Base-by-base conservation (phyloP, 2,329 filamentous ascomycete species). In the Exophiala oligosperma region DNA sequence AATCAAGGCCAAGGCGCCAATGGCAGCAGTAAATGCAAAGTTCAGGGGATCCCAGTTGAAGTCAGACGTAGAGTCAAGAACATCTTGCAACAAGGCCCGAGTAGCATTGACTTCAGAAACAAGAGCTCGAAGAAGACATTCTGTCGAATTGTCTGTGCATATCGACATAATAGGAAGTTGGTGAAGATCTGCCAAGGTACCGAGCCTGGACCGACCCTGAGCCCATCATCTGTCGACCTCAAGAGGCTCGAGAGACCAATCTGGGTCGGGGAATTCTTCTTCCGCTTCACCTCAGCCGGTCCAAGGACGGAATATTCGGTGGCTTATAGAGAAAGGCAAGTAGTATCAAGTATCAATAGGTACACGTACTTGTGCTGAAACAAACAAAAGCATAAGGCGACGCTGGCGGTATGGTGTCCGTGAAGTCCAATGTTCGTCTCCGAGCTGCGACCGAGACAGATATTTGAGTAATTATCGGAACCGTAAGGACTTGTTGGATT, bases 31-130 rank as follows among this genome's bases (percentile, higher is more conserved):
- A 21, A 56, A 43, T n/a, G 37, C 58, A 46, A 63, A 61, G 21
- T 57, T 61, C 23, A 58, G 32, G 29, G 58, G 54, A 41, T 58
- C 50, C 58, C 54, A 61, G 38, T 58, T 61, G 51, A 53, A 53
- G 8, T 28, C 11, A n/a, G 37, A 44, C 23, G 51, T 44, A 7
- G 51, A n/a, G 21, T 53, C 51, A 40, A 53, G 37, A 21, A 53
- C 11, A 7, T 53, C 51, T 21, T 46, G 21, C 8, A 53, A 24
- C 14, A 53, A 21, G 37, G 51, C 32, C 41, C 37, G 49, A 12
- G 26, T 53, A 40, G 49, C 29, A 52, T 57, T 48, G 55, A 46
- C 38, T 37, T 51, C 26, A 38, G 49, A 26, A 17, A 53, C 32
- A 26, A 57, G 49, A 9, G 55, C 55, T 23, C 55, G 38, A 14